These are phyloP conservation scores for Amphicarpaea edgeworthii DNA, from an alignment of 306 rosid species.

Conservation along the genomic window DNA sequence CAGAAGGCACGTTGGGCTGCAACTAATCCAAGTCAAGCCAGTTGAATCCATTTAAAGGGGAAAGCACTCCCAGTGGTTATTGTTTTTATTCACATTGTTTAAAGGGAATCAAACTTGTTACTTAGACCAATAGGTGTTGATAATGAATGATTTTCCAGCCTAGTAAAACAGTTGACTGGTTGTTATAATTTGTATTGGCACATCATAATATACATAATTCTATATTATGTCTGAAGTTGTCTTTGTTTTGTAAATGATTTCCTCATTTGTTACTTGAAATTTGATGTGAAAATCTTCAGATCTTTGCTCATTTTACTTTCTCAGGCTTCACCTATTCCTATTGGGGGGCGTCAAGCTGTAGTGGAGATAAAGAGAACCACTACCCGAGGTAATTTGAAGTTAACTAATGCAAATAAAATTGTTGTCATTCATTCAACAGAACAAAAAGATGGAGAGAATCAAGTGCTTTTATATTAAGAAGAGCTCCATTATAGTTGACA, in stretches of 20 bases:
- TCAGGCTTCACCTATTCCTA: conserved; percentile 73
- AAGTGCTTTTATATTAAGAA: conserved; percentile 7
- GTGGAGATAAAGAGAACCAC: conserved; percentile 76
- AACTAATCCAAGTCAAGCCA: too few relatives aligned
- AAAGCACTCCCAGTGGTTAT: too few relatives aligned
- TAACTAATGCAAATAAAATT: background rate
- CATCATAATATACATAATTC: conserved; percentile 6
- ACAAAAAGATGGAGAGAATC: background rate
- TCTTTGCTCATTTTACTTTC: conserved; percentile 28
- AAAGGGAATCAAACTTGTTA: too few relatives aligned
- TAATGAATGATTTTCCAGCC: conserved; percentile 10
- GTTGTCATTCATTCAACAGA: conserved; percentile 29
- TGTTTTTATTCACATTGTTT: too few relatives aligned
- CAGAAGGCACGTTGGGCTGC: too few relatives aligned
- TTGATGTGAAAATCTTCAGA: conserved; percentile 4
- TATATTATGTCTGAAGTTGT: background rate
- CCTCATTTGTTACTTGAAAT: conserved; percentile 2
- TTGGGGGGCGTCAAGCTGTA: conserved; percentile 62
- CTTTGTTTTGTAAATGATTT: conserved; percentile 10
- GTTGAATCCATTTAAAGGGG: too few relatives aligned
- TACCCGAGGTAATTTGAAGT: conserved; percentile 63
- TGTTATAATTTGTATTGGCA: conserved; percentile 18
- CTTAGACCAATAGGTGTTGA: too few relatives aligned
- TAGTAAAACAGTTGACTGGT: background rate
- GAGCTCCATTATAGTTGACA: conserved; percentile 35